Conservation (phyloP, 768 basidiomycete genomes). For the Favolaschia claudopus region DNA sequence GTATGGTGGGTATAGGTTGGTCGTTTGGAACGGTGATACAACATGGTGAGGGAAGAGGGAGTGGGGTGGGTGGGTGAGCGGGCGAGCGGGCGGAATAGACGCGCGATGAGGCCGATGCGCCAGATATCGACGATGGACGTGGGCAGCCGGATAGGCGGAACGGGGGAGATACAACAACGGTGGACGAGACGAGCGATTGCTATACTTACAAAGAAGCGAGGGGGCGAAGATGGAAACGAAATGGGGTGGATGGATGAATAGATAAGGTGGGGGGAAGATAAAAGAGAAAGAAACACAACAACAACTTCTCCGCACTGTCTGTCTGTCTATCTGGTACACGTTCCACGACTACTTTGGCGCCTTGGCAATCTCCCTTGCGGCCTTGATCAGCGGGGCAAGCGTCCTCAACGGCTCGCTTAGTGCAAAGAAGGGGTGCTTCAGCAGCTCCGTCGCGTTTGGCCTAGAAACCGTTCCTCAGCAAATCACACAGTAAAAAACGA, state of each 20-base stretch:
- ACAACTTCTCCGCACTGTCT: neutral
- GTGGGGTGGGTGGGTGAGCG: neutral
- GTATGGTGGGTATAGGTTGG: neutral
- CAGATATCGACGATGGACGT: neutral
- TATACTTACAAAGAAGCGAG: neutral
- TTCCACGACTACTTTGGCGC: conserved; percentile 41
- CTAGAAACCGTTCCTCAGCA: neutral
- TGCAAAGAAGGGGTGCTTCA: conserved; percentile 88
- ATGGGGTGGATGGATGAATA: conserved; percentile 13
- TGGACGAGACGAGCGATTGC: no score
- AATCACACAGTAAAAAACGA: conserved; percentile 8
- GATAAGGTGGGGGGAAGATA: conserved; percentile 1
- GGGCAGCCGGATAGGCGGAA: no score
- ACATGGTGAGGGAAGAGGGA: neutral
- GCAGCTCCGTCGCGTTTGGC: conserved; percentile 24
- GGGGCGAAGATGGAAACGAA: neutral
- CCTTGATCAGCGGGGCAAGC: conserved; percentile 89
- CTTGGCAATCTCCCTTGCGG: conserved; percentile 87
- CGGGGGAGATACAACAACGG: no score
- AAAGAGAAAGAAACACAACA: neutral
- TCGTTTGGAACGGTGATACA: conserved; percentile 4
- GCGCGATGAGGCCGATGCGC: neutral
- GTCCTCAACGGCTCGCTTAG: conserved; percentile 87
- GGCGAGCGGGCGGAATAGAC: neutral
- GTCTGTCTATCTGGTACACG: no score